These are phyloP conservation scores for Cyberlindnera euphorbiiphila DNA, from an alignment of 805 yeast genomes.

Conservation along the genomic window DNA sequence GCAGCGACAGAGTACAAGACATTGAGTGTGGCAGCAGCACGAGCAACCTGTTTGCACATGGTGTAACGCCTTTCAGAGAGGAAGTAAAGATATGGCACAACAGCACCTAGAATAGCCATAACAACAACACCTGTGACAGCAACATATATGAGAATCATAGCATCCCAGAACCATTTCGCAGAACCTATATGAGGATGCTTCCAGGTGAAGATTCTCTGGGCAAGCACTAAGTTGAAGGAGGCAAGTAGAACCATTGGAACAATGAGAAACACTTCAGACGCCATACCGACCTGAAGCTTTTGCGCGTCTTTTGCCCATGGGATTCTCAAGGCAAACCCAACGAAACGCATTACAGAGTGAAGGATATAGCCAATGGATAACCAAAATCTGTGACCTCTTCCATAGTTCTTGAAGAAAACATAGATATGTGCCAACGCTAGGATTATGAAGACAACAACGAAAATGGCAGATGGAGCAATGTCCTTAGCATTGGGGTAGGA, in stretches of 20 bases:
- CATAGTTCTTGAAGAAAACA: constrained; percentile 44
- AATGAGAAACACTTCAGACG: constrained; percentile 52
- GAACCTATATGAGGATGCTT: constrained; percentile 71
- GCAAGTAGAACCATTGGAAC: constrained; percentile 55
- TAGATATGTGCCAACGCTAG: constrained; percentile 42
- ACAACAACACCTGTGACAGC: constrained; percentile 54
- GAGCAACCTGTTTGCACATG: constrained; percentile 51
- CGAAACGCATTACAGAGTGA: constrained; percentile 47
- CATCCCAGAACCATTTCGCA: constrained; percentile 43
- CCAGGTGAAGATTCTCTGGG: constrained; percentile 74
- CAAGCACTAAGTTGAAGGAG: constrained; percentile 58
- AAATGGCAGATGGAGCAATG: constrained; percentile 56
- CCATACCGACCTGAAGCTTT: constrained; percentile 46
- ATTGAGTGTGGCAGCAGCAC: constrained; percentile 46
- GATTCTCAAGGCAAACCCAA: constrained; percentile 58
- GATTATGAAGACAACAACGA: constrained; percentile 48
- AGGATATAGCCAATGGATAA: constrained; percentile 48
- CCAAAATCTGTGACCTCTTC: constrained; percentile 60
- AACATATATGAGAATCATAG: constrained; percentile 47
- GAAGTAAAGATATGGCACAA: constrained; percentile 55
- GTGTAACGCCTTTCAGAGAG: constrained; percentile 40
- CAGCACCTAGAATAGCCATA: constrained; percentile 67
- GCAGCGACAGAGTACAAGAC: constrained; percentile 53
- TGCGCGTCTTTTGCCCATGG: constrained; percentile 57
- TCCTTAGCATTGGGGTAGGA: constrained; percentile 54